A percentile compares a stretch with the other conserved stretches of the same genome.
Conservation (phyloP, 179 eudicot genomes). For the Drosera spatulata region DNA sequence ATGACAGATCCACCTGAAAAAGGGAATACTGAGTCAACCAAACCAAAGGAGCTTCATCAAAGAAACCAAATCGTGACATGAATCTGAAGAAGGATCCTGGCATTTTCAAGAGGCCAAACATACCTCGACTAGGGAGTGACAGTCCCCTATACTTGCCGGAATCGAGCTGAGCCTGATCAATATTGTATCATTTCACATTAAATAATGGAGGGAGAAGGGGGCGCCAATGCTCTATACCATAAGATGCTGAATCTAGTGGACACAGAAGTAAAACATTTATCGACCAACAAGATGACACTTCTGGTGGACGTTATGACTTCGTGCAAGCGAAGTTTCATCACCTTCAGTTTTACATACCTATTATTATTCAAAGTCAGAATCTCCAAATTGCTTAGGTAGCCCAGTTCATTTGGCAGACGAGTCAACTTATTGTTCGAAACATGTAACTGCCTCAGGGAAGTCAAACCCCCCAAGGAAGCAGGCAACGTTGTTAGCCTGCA, state of each 20-base stretch:
- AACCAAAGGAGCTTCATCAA: neutral
- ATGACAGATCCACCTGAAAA: slow-evolving; percentile 77
- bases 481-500: slow-evolving; percentile 76
- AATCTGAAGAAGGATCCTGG: neutral
- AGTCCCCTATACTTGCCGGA: slow-evolving; percentile 55
- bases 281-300: neutral
- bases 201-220: neutral
- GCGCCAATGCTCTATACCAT: no score
- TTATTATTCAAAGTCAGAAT: slow-evolving; percentile 63
- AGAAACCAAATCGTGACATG: neutral
- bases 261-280: neutral
- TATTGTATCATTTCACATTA: neutral
- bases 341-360: slow-evolving; percentile 26
- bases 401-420: slow-evolving; percentile 61
- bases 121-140: slow-evolving; percentile 73
- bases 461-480: slow-evolving; percentile 56
- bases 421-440: slow-evolving; percentile 50
- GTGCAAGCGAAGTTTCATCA: neutral
- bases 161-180: slow-evolving; percentile 41
- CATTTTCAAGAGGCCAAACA: neutral
- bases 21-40: slow-evolving; percentile 4
- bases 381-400: slow-evolving; percentile 42
- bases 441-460: slow-evolving; percentile 53
- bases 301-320: neutral
- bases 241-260: no score